Conservation (phyloP, 768 basidiomycete genomes). For the Lenzites betulinus region DNA sequence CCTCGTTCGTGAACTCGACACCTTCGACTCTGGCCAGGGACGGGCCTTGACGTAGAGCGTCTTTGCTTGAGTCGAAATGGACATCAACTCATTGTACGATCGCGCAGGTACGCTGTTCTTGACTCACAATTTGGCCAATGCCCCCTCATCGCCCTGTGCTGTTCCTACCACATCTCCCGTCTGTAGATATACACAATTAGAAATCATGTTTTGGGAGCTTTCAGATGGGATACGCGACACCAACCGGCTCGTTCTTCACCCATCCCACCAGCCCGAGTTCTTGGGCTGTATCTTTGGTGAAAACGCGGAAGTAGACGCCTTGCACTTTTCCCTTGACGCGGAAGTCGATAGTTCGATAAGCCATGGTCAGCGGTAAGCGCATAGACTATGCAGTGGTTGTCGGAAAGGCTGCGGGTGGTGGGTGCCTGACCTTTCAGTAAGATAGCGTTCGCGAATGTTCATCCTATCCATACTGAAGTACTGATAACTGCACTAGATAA, state of each 20-base stretch:
- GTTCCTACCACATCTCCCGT: conserved; percentile 24
- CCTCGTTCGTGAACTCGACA: conserved; percentile 23
- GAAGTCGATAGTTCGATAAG: conserved; percentile 16
- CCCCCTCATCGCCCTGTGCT: conserved; percentile 20
- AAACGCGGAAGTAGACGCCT: conserved; percentile 26
- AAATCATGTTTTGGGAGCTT: background rate
- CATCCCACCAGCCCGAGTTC: conserved; percentile 24
- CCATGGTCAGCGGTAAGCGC: conserved; percentile 10
- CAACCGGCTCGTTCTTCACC: conserved; percentile 26
- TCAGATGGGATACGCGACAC: background rate
- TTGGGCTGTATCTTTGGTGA: conserved; percentile 22
- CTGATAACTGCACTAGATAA: too few species aligned
- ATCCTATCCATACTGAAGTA: too few species aligned
- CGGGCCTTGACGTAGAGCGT: conserved; percentile 20
- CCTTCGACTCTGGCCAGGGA: conserved; percentile 15
- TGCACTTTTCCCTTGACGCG: conserved; percentile 27
- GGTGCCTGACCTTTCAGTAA: too few species aligned
- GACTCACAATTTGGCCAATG: conserved; percentile 23
- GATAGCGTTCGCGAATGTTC: too few species aligned
- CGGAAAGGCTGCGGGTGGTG: background rate
- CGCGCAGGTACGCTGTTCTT: background rate
- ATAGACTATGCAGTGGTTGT: background rate
- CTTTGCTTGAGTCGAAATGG: conserved; percentile 12
- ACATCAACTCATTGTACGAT: background rate
- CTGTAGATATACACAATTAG: background rate